Evolutionary conservation across 345 rosid genomes (phyloP).

Genomic region (Melaleuca alternifolia): DNA sequence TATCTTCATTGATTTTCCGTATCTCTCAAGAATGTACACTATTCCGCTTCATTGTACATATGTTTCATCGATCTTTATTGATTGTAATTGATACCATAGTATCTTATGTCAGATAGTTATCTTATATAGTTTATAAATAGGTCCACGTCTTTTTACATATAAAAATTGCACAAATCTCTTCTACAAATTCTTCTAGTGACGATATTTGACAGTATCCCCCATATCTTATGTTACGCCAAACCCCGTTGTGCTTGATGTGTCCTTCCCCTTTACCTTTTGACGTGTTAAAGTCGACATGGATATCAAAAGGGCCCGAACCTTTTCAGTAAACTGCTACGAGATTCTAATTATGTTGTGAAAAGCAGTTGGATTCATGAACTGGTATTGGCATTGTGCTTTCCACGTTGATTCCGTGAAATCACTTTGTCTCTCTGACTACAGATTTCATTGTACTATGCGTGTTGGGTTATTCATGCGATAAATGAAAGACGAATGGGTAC

Average conservation of each 20-base stretch:
- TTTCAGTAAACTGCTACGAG: background rate
- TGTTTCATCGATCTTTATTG: fast-evolving
- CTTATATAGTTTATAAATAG: background rate
- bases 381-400: background rate
- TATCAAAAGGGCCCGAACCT: background rate
- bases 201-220: background rate
- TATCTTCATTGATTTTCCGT: background rate
- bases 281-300: background rate
- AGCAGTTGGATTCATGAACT: background rate
- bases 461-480: too few species aligned
- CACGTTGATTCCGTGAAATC: background rate
- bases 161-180: background rate
- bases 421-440: background rate
- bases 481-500: too few species aligned
- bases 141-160: background rate
- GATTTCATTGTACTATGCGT: background rate
- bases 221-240: background rate
- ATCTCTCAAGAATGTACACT: background rate
- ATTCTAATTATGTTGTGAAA: background rate
- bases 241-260: background rate
- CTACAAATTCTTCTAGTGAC: background rate
- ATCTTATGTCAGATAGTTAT: background rate
- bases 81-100: background rate
- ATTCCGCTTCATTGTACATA: background rate
- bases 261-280: background rate